Percentiles rank a stretch among this genome's conserved stretches.
These are phyloP conservation scores for Hyaloscypha bicolor DNA, from an alignment of 495 filamentous ascomycete species.

Conservation along the genomic window DNA sequence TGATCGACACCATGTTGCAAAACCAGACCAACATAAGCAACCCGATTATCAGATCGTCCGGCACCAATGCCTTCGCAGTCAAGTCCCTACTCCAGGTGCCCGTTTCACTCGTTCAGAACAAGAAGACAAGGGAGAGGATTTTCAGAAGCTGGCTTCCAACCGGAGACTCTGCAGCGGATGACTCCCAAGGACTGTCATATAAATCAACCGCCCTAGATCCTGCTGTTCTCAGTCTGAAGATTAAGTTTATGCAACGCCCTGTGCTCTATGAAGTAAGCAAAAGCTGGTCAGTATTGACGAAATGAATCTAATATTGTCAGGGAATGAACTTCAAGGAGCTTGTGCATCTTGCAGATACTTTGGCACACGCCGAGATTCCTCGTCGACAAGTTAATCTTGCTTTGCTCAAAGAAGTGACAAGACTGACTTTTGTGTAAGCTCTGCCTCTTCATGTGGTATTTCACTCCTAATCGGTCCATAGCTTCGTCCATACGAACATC, in stretches of 20 bases:
- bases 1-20: constrained; percentile 28
- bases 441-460: background rate
- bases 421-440: constrained; percentile 36
- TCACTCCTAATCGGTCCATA: constrained; percentile 7
- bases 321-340: constrained; percentile 42
- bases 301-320: constrained; percentile 19
- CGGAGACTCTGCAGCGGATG: background rate
- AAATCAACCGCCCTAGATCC: constrained; percentile 15
- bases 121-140: constrained; percentile 40
- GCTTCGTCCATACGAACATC: constrained; percentile 39
- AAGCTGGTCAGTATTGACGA: background rate
- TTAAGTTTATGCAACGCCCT: constrained; percentile 49
- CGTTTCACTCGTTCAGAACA: constrained; percentile 30
- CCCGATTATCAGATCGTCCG: constrained; percentile 16
- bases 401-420: constrained; percentile 36
- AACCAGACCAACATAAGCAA: constrained; percentile 18
- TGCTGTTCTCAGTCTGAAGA: constrained; percentile 45
- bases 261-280: constrained; percentile 50
- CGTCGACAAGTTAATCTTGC: constrained; percentile 25
- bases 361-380: constrained; percentile 17
- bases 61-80: constrained; percentile 26
- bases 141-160: constrained; percentile 31
- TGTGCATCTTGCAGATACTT: constrained; percentile 33
- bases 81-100: constrained; percentile 22
- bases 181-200: background rate